Base-by-base conservation (phyloP, 2,329 filamentous ascomycete species). In the Colletotrichum somersetense region DNA sequence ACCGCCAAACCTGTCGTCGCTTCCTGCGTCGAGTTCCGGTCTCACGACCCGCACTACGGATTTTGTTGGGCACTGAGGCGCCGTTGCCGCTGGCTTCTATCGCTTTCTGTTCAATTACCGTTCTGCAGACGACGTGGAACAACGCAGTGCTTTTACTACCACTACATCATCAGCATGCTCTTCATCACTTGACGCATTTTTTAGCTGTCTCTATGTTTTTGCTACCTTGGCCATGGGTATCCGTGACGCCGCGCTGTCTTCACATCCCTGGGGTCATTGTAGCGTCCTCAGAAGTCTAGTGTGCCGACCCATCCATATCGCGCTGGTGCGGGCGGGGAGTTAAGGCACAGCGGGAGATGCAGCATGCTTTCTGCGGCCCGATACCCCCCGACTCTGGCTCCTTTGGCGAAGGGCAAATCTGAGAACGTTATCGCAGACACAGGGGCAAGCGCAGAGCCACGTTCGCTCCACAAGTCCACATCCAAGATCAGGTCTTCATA, bases 41-140 rank as follows among this genome's bases (percentile, higher is more conserved):
- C 80, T 78, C 80, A 82, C 79, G 78, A 78, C 77, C 80, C 74
- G 73, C 77, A 77, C 73, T 71, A 46, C 38, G n/a, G 10, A 78
- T 80, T 78, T 80, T 79, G 85, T 87, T 87, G 85, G 85, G 85
- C 82, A 85, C 77, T 79, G 82, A 84, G 80, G 80, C 83, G 81
- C 82, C 80, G 71, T 81, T 83, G 77, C 82, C 82, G 81, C 83
- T 81, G 79, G 80, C 79, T 80, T 79, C 79, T 79, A 79, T 76
- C 77, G 75, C 78, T 76, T 77, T 75, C 73, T 46, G 38, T 61
- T 48, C 3, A 5, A 48, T 48, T 48, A 56, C n/a, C 18, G 12
- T 30, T 56, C 40, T 20, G 59, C 40, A 55, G 64, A 61, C 50
- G 35, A 33, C 66, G 77, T 80, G 84, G 85, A 82, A 87, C 86